Evolutionary conservation across 768 basidiomycete genomes (phyloP), one percentile per base, ranked within the genome.

Genomic region (Paxillus involutus): DNA sequence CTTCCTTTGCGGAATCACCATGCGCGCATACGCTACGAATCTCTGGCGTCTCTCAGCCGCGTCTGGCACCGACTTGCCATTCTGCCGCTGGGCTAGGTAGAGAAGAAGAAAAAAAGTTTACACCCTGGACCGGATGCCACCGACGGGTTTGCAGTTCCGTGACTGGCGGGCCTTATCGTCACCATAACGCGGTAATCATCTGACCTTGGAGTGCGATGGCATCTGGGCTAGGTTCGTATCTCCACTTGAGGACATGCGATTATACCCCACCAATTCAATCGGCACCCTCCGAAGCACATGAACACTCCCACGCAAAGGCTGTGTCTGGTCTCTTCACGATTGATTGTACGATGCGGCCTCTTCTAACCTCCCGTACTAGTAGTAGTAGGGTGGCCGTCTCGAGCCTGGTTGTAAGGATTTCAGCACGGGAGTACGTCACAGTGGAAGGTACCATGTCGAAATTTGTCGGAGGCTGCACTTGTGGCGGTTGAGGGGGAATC

Each of bases 261-360:
- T 24, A 24, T 24, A 24, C 26, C 49, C 59, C 58, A 54, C 57
- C 59, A 45, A 67, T 71, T 71, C 62, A 71, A 37, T 71, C 67
- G 67, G 67, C 46, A 55, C 49, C 2, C 37, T 10, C 67, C 67
- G 67, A 21, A 5, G 36, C 19, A 44, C 32, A 40, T 40, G 39
- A 40, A 19, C 41, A 29, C 52, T 70, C 67, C 51, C 67, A 70
- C 69, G 68, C 49, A 42, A 48, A 56, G 66, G 66, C 66, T 65
- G 61, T 68, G 61, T 26, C 59, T 40, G 44, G 55, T 60, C 50
- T 52, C 60, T 49, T 47, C 37, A 50, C 62, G 56, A 59, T 60
- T 56, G 61, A 63, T 67, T 63, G 48, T 52, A 21, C 56, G 58
- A 59, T 62, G 26, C 53, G 26, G 26, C 5, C 26, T 26, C 46